Base-by-base conservation (phyloP, 345 rosid species). In the Camelina neglecta region DNA sequence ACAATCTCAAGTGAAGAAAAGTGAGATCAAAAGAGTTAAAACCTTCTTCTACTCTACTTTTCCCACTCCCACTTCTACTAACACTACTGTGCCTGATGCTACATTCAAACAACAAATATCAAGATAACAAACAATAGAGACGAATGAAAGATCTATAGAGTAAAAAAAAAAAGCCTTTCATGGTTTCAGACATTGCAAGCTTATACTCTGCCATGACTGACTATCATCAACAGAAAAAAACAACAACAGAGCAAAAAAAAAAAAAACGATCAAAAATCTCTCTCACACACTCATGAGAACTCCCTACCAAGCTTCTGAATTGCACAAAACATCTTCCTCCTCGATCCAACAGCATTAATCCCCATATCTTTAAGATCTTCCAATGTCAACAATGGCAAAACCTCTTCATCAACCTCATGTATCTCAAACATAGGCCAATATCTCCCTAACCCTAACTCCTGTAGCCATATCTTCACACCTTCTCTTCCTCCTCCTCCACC, bases 301-400 rank as follows among this genome's bases (percentile, higher is more conserved):
- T 92, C 97, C 71, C 78, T 89, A 5, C 91, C 84, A 1, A 91
- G 94, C 89, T 87, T 89, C 84, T 89, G 97, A 58, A 91, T 89
- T 0, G 92, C 94, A 7, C 86, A 85, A 56, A 85, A 91, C 91
- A 91, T 76, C 85, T 91, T 91, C 82, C 97, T 91, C 68, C 97
- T 85, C 0, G 97, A 87, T 18, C 97, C 97, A 53, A 91, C 94
- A 4, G 92, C 97, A 81, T 74, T 91, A 41, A 91, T 89, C 45
- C 97, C 97, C 92, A 91, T 91, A 80, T 91, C 97, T 83, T 89
- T 91, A 86, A 91, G 83, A 85, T 91, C 97, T 73, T 89, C 97
- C 83, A 91, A 64, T n/a, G 97, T 89, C 76, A 91, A 83, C 92
- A 86, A 84, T 21, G 92, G 92, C 81, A 91, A 79, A 35, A 87